Evolutionary conservation across 306 rosid genomes (phyloP).

Genomic region (Benincasa hispida): DNA sequence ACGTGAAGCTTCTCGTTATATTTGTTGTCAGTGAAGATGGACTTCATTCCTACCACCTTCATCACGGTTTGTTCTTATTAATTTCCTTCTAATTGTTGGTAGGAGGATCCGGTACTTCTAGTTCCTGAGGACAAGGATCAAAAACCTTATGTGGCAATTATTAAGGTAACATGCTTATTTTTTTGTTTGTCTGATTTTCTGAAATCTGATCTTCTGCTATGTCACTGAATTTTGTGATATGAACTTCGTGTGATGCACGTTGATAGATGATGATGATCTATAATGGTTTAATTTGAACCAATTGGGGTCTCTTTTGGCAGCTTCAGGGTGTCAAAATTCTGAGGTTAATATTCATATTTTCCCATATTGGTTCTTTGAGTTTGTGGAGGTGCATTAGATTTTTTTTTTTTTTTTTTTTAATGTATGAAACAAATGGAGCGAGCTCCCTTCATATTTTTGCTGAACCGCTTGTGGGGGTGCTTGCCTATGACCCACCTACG

Average conservation of each 20-base stretch:
- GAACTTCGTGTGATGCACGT: background rate
- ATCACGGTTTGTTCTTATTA: background rate
- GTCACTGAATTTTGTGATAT: background rate
- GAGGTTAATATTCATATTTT: background rate
- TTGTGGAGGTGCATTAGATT: background rate
- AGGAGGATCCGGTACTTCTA: slow-evolving; percentile 97
- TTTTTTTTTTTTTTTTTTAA: background rate
- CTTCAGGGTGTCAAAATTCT: background rate
- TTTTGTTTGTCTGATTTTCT: too few relatives aligned
- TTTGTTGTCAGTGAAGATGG: background rate
- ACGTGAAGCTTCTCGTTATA: background rate
- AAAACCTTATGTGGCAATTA: slow-evolving; percentile 90
- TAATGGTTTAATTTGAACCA: background rate
- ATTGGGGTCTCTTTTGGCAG: background rate
- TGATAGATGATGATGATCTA: background rate
- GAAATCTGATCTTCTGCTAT: background rate
- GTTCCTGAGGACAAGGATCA: slow-evolving; percentile 48
- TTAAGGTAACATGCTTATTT: slow-evolving; percentile 38
- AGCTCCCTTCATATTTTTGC: background rate
- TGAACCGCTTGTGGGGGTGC: background rate
- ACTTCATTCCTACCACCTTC: background rate
- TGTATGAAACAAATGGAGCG: background rate
- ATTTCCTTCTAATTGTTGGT: slow-evolving; percentile 7
- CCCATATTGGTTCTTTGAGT: background rate
- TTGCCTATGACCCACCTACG: background rate